Evolutionary conservation across 768 basidiomycete genomes (phyloP).

Genomic region (Dictyophora rubrovolvata): DNA sequence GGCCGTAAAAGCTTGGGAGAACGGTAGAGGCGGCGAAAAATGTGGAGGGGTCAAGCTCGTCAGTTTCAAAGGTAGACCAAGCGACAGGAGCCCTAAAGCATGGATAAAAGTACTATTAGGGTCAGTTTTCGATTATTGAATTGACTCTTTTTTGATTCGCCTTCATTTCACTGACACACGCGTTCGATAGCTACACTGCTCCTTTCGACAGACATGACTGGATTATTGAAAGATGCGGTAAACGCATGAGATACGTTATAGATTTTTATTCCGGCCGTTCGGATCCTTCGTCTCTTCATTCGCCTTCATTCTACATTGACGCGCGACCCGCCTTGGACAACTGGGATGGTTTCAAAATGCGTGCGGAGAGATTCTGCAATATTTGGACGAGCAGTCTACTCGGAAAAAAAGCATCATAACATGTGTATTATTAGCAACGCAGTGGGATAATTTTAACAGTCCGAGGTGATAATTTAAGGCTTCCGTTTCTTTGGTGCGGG

Average conservation of each 20-base stretch:
- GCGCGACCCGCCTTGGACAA: constrained; percentile 88
- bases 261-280: constrained; percentile 89
- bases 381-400: constrained; percentile 21
- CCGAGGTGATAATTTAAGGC: constrained; percentile 46
- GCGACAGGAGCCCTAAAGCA: constrained; percentile 71
- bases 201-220: constrained; percentile 98
- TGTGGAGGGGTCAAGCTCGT: constrained; percentile 79
- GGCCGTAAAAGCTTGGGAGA: constrained; percentile 77
- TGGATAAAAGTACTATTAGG: constrained; percentile 75
- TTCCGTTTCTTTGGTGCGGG: constrained; percentile 22
- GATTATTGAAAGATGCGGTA: constrained; percentile 89
- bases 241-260: constrained; percentile 84
- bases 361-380: constrained; percentile 47
- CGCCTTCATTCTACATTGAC: constrained; percentile 86
- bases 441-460: neutral
- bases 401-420: constrained; percentile 7
- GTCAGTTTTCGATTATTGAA: constrained; percentile 36
- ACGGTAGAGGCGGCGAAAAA: constrained; percentile 64
- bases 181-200: constrained; percentile 49
- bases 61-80: constrained; percentile 84
- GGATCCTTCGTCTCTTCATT: constrained; percentile 32
- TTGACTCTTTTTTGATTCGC: no score
- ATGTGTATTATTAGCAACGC: neutral
- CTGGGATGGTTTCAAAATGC: constrained; percentile 89
- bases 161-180: constrained; percentile 12